Conservation (phyloP, 305 asterid genomes). For the Ilex paraguariensis region DNA sequence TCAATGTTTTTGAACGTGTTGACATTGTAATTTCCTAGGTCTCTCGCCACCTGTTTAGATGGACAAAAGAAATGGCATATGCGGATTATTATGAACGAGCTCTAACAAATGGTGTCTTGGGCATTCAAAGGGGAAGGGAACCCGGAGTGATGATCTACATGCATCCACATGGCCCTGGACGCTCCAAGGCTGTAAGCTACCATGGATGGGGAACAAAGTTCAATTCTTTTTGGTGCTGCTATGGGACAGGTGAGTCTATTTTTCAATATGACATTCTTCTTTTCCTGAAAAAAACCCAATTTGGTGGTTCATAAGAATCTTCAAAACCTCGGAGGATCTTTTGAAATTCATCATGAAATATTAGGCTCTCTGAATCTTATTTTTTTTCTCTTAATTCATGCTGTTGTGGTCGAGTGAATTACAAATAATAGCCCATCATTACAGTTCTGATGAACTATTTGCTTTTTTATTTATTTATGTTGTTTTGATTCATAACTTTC, state of each 20-base stretch:
- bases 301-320: no score
- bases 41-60: slow-evolving; percentile 72
- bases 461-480: neutral
- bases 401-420: no score
- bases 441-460: no score
- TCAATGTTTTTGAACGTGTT: no score
- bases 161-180: slow-evolving; percentile 77
- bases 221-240: slow-evolving; percentile 91
- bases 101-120: slow-evolving; percentile 74
- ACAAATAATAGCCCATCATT: no score
- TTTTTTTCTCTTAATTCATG: no score
- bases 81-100: slow-evolving; percentile 91
- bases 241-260: slow-evolving; percentile 67
- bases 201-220: slow-evolving; percentile 75
- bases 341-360: no score
- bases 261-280: neutral
- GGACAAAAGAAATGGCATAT: slow-evolving; percentile 84
- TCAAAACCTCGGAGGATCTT: no score
- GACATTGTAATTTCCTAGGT: slow-evolving; percentile 39
- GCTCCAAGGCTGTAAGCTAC: slow-evolving; percentile 67
- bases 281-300: slow-evolving; percentile 3
- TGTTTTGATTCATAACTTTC: neutral
- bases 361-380: no score
- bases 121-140: slow-evolving; percentile 83
- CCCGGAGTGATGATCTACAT: slow-evolving; percentile 90